A percentile compares a stretch with the other conserved stretches of the same genome.
Conservation (phyloP, 495 filamentous ascomycete genomes). For the Tuber indicum region DNA sequence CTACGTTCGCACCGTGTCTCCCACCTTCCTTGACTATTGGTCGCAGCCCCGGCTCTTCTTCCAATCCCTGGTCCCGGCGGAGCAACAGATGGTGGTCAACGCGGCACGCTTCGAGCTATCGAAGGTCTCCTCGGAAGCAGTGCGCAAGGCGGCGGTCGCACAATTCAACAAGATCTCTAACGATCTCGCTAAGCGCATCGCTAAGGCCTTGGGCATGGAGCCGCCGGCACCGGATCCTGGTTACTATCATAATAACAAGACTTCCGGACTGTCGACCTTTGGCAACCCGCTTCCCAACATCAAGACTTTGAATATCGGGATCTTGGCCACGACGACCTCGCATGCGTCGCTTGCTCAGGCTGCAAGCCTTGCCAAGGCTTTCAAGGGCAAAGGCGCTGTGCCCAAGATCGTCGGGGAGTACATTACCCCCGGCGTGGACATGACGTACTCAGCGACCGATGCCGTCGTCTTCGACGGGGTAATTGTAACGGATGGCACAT, state of each 20-base stretch:
- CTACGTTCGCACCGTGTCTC: conserved; percentile 54
- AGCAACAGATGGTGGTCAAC: conserved; percentile 72
- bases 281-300: conserved; percentile 52
- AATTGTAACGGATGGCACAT: conserved; percentile 54
- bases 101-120: conserved; percentile 68
- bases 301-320: conserved; percentile 60
- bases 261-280: conserved; percentile 57
- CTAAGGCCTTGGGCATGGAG: conserved; percentile 54
- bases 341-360: conserved; percentile 47
- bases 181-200: conserved; percentile 62
- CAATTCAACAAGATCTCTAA: conserved; percentile 68
- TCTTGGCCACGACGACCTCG: conserved; percentile 52
- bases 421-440: conserved; percentile 53
- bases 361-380: conserved; percentile 45
- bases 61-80: conserved; percentile 63
- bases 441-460: conserved; percentile 65
- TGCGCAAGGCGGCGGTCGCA: conserved; percentile 58
- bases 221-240: conserved; percentile 55
- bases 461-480: conserved; percentile 67
- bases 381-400: conserved; percentile 50
- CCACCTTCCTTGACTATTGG: conserved; percentile 70
- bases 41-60: conserved; percentile 68
- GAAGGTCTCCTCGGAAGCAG: conserved; percentile 52
- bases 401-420: conserved; percentile 59
- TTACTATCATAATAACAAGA: conserved; percentile 67